Percentiles rank a stretch among this genome's conserved stretches.
Conservation (phyloP, 2,329 filamentous ascomycete species). For the Fusarium siculi region DNA sequence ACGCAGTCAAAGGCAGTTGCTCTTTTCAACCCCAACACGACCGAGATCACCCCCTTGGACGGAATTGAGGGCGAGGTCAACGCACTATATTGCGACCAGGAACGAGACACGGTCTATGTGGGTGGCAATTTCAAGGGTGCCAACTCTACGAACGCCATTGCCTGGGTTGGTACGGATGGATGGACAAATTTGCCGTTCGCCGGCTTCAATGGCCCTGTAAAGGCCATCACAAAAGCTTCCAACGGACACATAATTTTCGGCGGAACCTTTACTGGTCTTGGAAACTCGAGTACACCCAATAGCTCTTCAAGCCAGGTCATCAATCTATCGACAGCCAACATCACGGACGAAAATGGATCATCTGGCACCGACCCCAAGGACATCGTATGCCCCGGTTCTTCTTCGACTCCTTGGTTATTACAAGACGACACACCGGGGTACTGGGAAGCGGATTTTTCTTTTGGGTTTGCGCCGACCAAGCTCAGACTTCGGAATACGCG, state of each 20-base stretch:
- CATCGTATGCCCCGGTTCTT: slow-evolving; percentile 78
- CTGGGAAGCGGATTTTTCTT: slow-evolving; percentile 86
- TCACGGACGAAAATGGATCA: slow-evolving; percentile 73
- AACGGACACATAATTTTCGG: slow-evolving; percentile 92
- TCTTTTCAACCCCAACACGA: slow-evolving; percentile 79
- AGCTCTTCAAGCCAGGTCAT: slow-evolving; percentile 80
- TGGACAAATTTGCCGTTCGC: slow-evolving; percentile 89
- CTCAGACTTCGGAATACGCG: slow-evolving; percentile 90
- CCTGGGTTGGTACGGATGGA: slow-evolving; percentile 74
- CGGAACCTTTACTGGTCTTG: slow-evolving; percentile 87
- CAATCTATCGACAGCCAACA: slow-evolving; percentile 82
- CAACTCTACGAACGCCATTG: slow-evolving; percentile 90
- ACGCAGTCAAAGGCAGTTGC: slow-evolving; percentile 82
- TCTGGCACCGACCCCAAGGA: slow-evolving; percentile 74
- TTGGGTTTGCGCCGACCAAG: slow-evolving; percentile 87
- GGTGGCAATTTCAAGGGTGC: slow-evolving; percentile 84
- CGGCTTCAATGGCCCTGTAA: slow-evolving; percentile 93
- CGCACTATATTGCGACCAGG: slow-evolving; percentile 82
- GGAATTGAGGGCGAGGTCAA: slow-evolving; percentile 87
- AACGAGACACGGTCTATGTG: slow-evolving; percentile 84
- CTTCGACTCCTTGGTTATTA: slow-evolving; percentile 83
- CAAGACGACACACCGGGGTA: slow-evolving; percentile 79
- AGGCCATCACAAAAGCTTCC: slow-evolving; percentile 81
- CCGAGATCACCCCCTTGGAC: slow-evolving; percentile 76
- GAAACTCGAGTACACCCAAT: slow-evolving; percentile 77